Evolutionary conservation across 2,329 filamentous ascomycete species (phyloP).

Genomic region (Colletotrichum sp.): DNA sequence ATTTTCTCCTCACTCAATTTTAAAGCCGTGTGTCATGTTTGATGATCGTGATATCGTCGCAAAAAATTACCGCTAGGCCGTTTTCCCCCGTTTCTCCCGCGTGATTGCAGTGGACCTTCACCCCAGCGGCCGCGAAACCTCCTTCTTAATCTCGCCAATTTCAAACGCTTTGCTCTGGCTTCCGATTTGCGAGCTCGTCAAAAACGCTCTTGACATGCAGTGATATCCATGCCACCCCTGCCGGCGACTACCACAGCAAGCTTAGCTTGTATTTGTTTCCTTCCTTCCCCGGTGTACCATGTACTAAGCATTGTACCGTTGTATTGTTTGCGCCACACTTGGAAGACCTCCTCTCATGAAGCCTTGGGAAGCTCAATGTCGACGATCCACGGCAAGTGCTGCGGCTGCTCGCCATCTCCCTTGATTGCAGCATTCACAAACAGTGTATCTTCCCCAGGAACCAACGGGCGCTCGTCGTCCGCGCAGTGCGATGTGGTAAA

Average conservation of each 20-base stretch:
- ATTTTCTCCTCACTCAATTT: neutral
- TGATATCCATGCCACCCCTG: neutral
- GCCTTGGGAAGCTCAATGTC: neutral
- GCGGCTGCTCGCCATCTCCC: slow-evolving; percentile 47
- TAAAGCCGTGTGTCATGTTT: neutral
- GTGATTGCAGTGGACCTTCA: neutral
- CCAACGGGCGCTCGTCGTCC: slow-evolving; percentile 28
- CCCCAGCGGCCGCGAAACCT: neutral
- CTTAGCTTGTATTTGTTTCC: neutral
- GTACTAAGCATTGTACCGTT: neutral
- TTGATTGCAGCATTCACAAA: slow-evolving; percentile 62
- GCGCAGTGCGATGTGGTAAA: slow-evolving; percentile 23
- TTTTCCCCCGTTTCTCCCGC: neutral
- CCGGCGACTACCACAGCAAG: neutral
- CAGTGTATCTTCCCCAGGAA: slow-evolving; percentile 49
- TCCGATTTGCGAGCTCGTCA: neutral
- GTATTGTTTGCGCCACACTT: neutral
- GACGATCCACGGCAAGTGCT: neutral
- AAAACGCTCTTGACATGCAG: neutral
- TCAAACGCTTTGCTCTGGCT: neutral
- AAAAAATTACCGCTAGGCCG: neutral
- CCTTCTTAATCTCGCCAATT: neutral
- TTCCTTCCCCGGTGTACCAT: neutral
- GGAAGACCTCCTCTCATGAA: neutral
- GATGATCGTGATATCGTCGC: neutral